Evolutionary conservation across 2,329 filamentous ascomycete species (phyloP).

Genomic region (Zymoseptoria crescenta): DNA sequence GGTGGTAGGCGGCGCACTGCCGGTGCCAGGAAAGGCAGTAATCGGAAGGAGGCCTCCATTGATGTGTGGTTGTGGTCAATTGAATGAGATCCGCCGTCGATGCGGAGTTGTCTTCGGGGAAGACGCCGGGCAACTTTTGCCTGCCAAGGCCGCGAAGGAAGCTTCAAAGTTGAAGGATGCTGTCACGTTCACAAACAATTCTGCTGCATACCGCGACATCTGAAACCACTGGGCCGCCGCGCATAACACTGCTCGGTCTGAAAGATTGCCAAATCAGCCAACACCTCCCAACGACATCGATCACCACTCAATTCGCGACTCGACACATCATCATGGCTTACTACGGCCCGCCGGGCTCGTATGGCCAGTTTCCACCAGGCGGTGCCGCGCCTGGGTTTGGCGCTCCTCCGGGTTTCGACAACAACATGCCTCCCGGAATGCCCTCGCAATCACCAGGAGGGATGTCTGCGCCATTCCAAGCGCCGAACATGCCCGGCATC

Average conservation of each 20-base stretch:
- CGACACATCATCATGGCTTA: slow-evolving; percentile 24
- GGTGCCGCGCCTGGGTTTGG: slow-evolving; percentile 65
- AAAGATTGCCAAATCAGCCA: background rate
- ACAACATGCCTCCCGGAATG: slow-evolving; percentile 69
- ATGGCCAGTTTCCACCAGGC: slow-evolving; percentile 61
- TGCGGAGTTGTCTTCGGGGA: background rate
- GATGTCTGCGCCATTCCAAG: slow-evolving; percentile 79
- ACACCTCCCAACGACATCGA: background rate
- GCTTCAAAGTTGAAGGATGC: background rate
- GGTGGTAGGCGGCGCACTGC: slow-evolving; percentile 10
- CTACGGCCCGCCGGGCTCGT: slow-evolving; percentile 46
- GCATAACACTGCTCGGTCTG: background rate
- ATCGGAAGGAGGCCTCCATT: slow-evolving; percentile 25
- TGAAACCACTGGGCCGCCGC: background rate
- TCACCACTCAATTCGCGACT: background rate
- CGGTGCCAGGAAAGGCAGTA: slow-evolving; percentile 18
- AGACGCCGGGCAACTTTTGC: background rate
- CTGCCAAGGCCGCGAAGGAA: background rate
- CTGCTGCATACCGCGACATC: background rate
- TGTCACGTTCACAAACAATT: background rate
- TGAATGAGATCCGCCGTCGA: background rate
- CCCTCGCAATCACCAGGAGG: slow-evolving; percentile 66
- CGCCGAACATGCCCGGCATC: slow-evolving; percentile 89
- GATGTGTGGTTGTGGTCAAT: background rate
- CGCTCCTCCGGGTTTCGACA: slow-evolving; percentile 74